Conservation (phyloP, 805 yeast genomes). For the Ogataea saltuana region DNA sequence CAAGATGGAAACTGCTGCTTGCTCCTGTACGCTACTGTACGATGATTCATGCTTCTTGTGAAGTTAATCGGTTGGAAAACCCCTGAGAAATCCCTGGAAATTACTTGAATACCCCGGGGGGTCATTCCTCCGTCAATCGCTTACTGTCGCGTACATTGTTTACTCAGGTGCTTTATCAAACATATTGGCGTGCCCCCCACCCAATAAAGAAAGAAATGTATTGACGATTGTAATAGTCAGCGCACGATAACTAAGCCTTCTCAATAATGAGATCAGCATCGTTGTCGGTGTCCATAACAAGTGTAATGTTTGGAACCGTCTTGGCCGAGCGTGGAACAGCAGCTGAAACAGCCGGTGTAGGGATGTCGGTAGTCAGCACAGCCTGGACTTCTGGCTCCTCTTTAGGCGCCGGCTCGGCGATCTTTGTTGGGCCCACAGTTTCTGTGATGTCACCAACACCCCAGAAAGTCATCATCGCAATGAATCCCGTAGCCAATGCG, state of each 20-base stretch:
- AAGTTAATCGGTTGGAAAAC: no score
- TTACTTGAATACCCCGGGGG: slow-evolving; percentile 3
- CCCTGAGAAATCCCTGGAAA: slow-evolving; percentile 5
- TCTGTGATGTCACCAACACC: slow-evolving; percentile 53
- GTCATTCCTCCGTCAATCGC: background rate
- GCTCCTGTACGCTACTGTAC: no score
- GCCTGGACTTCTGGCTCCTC: slow-evolving; percentile 6
- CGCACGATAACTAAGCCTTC: slow-evolving; percentile 19
- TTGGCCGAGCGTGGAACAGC: slow-evolving; percentile 6
- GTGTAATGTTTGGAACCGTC: slow-evolving; percentile 29
- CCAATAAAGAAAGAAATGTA: slow-evolving; percentile 6
- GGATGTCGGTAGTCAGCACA: background rate
- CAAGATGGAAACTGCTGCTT: background rate
- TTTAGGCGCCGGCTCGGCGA: slow-evolving; percentile 15
- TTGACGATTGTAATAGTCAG: slow-evolving; percentile 4
- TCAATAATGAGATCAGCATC: slow-evolving; percentile 37
- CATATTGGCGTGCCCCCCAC: slow-evolving; percentile 15
- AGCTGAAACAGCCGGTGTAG: slow-evolving; percentile 15
- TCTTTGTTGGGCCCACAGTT: slow-evolving; percentile 52
- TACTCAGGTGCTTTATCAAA: slow-evolving; percentile 1
- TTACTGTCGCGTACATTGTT: slow-evolving; percentile 1
- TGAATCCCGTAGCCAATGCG: slow-evolving; percentile 60
- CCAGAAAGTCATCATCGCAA: slow-evolving; percentile 71
- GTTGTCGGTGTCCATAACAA: slow-evolving; percentile 32
- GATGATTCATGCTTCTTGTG: no score